Base-by-base conservation (phyloP, 305 asterid species). In the Fraxinus angustifolia region DNA sequence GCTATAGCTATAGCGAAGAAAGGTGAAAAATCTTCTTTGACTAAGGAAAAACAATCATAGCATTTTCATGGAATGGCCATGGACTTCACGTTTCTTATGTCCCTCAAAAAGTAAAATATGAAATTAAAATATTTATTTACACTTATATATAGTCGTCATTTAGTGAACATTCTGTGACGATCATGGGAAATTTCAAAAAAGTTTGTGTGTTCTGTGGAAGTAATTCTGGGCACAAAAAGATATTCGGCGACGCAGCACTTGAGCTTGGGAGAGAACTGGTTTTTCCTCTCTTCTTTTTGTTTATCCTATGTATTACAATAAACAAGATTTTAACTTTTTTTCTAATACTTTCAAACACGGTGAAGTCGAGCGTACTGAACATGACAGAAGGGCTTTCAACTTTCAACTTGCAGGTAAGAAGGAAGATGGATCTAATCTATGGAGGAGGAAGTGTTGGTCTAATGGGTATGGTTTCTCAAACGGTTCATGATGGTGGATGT, bases 191-290 rank as follows among this genome's bases (percentile, higher is more conserved):
- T 14, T 88, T 88, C 86, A 87, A 85, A 79, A 88, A 86, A 85
- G 87, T 90, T 77, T 90, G 93, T 76, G 93, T 90, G 26, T 90
- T 87, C 84, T 88, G 93, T 82, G 93, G 93, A 40, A 90, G 93
- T 42, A 90, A 90, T 79, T 68, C 84, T 16, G 93, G 93, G 7
- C 68, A 87, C 31, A 88, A 86, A 62, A 84, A 80, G 87, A 86
- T 90, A 53, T 90, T 90, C 85, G 87, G 90, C 79, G 91, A 88
- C 83, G 93, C 93, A 79, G 93, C 91, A 53, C 85, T 86, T 80
- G 90, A 88, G 83, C 91, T 90, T 70, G 93, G 91, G 77, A 83
- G 85, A 80, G 83, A 87, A 86, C 84, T 90, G 91, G 91, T 90
- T 77, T 76, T 58, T 23, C 42, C 12, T 58, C 6, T 38, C 2